These are phyloP conservation scores for Curvularia lunata DNA, from an alignment of 2,329 filamentous ascomycete genomes.

Conservation along the genomic window DNA sequence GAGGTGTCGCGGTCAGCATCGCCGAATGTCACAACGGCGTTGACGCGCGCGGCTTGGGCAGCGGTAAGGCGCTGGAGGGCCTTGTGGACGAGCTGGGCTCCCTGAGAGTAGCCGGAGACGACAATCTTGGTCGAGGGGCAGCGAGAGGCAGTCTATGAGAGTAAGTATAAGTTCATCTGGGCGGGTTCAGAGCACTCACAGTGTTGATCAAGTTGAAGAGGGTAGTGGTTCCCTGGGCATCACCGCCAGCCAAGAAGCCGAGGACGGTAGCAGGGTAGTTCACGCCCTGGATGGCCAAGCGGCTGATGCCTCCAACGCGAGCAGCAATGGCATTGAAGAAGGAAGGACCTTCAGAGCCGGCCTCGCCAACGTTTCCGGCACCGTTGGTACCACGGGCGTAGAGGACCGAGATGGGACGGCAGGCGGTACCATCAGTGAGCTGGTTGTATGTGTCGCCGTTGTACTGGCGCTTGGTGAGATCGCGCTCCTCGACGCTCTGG, in stretches of 20 bases:
- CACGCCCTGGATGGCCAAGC: constrained; percentile 62
- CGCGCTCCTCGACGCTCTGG: constrained; percentile 10
- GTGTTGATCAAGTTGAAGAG: constrained; percentile 51
- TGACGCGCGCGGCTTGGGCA: constrained; percentile 28
- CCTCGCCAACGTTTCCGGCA: constrained; percentile 58
- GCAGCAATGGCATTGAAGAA: constrained; percentile 56
- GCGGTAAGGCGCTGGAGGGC: constrained; percentile 45
- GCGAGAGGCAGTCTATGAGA: constrained; percentile 23
- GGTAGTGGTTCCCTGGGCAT: constrained; percentile 51
- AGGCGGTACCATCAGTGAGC: constrained; percentile 44
- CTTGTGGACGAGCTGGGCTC: constrained; percentile 54
- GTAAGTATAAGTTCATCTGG: neutral
- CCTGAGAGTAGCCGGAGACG: constrained; percentile 46
- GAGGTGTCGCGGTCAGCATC: constrained; percentile 44
- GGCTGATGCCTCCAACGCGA: constrained; percentile 49
- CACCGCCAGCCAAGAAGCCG: constrained; percentile 58
- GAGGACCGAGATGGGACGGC: constrained; percentile 59
- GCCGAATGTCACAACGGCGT: constrained; percentile 47
- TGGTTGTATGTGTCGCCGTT: constrained; percentile 38
- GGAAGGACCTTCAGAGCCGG: constrained; percentile 54
- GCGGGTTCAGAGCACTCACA: constrained; percentile 32
- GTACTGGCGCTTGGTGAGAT: constrained; percentile 32
- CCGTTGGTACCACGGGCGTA: constrained; percentile 63
- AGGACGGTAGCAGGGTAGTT: constrained; percentile 55
- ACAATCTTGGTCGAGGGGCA: constrained; percentile 43